Percentiles rank a stretch among this genome's conserved stretches.
phyloP scores from a whole-genome alignment of 805 yeast species.

The Starmerella bacillaris region DNA sequence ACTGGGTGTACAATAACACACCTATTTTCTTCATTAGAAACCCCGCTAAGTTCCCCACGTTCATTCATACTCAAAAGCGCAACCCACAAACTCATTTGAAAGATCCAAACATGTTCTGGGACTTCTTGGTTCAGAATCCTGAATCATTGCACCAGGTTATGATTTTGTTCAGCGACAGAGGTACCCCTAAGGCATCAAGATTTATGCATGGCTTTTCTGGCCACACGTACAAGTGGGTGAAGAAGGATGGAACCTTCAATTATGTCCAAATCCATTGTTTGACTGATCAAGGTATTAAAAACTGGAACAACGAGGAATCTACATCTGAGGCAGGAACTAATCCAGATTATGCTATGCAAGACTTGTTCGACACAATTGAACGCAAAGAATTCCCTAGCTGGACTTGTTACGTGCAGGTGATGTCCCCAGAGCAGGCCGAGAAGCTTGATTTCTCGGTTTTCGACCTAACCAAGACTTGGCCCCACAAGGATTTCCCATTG shows the following conservation, averaged over 20 bases:
- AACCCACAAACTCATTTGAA: constrained; percentile 44
- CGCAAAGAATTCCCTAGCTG: constrained; percentile 34
- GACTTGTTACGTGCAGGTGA: constrained; percentile 39
- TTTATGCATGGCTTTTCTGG: constrained; percentile 48
- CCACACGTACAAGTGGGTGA: constrained; percentile 42
- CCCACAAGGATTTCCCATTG: constrained; percentile 37
- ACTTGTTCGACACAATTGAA: constrained; percentile 31
- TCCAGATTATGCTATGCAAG: constrained; percentile 34
- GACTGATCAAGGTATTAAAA: constrained; percentile 35
- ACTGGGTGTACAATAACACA: constrained; percentile 59
- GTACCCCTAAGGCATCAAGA: constrained; percentile 38
- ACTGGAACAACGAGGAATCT: constrained; percentile 31
- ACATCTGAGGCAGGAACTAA: constrained; percentile 29
- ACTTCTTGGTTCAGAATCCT: constrained; percentile 35
- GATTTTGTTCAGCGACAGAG: constrained; percentile 41
- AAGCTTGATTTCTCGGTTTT: constrained; percentile 31
- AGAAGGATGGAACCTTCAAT: constrained; percentile 31
- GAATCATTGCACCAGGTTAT: constrained; percentile 41
- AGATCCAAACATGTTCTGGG: constrained; percentile 42
- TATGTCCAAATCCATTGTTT: constrained; percentile 40
- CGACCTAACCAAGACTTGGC: constrained; percentile 43
- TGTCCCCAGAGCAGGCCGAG: constrained; percentile 41
- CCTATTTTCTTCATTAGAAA: constrained; percentile 50
- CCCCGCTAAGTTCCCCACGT: constrained; percentile 45
- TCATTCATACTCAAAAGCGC: constrained; percentile 55